A percentile compares a stretch with the other conserved stretches of the same genome.
These are phyloP conservation scores for Trypanosoma avium DNA, from an alignment of 208 protist species.

Conservation along the genomic window DNA sequence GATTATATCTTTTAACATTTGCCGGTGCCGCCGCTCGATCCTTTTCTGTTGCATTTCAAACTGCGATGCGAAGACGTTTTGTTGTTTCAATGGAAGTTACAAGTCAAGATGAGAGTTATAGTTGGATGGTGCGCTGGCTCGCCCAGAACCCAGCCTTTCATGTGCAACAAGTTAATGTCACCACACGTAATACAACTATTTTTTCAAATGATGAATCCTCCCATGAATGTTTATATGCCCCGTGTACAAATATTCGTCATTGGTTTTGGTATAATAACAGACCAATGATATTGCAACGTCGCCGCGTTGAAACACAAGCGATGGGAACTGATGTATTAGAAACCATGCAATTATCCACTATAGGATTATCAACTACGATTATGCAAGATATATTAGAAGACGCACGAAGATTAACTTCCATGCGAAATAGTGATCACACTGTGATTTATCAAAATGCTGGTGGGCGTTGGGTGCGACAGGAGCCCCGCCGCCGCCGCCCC, in stretches of 20 bases:
- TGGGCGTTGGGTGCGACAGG: conserved; percentile 72
- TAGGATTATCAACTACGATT: conserved; percentile 47
- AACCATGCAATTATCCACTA: conserved; percentile 71
- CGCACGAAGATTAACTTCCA: conserved; percentile 54
- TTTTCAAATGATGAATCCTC: conserved; percentile 65
- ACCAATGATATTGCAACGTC: conserved; percentile 70
- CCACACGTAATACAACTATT: conserved; percentile 55
- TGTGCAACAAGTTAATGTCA: conserved; percentile 79
- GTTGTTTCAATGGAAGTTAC: conserved; percentile 87
- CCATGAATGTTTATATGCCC: conserved; percentile 66
- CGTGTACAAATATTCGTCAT: conserved; percentile 76
- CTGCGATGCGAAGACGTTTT: conserved; percentile 57
- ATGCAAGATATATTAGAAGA: conserved; percentile 77
- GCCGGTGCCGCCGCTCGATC: conserved; percentile 53
- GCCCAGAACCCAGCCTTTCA: conserved; percentile 56
- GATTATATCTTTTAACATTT: conserved; percentile 84
- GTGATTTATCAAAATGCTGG: conserved; percentile 83
- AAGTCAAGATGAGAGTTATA: conserved; percentile 71
- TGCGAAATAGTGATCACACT: conserved; percentile 77
- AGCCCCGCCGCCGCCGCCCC: conserved; percentile 72
- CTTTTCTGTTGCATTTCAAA: conserved; percentile 33
- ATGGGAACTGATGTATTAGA: conserved; percentile 84
- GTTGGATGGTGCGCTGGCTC: conserved; percentile 89
- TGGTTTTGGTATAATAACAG: conserved; percentile 81
- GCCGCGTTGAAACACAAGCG: conserved; percentile 60